A percentile compares a stretch with the other conserved stretches of the same genome.
phyloP scores from a whole-genome alignment of 2,329 filamentous ascomycete species.

The Botryotinia calthae region DNA sequence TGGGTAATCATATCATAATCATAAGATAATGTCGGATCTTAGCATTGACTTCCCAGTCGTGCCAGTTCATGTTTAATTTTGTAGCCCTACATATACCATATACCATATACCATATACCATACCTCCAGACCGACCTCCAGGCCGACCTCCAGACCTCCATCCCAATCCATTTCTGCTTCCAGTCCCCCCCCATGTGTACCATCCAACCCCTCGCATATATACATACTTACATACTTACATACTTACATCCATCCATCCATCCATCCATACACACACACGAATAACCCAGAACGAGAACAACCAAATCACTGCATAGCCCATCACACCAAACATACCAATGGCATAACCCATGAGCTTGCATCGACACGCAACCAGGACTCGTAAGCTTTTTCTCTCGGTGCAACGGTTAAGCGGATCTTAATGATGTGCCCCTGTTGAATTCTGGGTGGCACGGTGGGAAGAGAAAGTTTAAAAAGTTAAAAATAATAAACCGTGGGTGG shows the following conservation, averaged over 20 bases:
- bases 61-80: neutral
- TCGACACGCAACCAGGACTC: slow-evolving; percentile 15
- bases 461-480: neutral
- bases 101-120: too few species aligned
- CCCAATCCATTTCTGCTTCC: too few species aligned
- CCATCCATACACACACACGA: neutral
- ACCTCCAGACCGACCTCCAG: too few species aligned
- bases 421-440: neutral
- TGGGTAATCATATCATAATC: neutral
- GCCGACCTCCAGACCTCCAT: too few species aligned
- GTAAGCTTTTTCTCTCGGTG: slow-evolving; percentile 1
- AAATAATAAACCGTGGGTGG: neutral
- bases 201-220: too few species aligned
- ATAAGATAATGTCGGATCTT: neutral
- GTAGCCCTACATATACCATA: neutral
- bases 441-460: neutral
- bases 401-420: neutral
- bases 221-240: too few species aligned
- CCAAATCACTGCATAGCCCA: neutral
- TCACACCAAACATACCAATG: neutral
- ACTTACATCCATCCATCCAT: too few species aligned
- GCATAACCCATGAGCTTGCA: neutral
- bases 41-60: neutral
- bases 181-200: too few species aligned
- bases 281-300: neutral